Conservation (phyloP, 2,329 filamentous ascomycete genomes). For the Calonectria pteridis region DNA sequence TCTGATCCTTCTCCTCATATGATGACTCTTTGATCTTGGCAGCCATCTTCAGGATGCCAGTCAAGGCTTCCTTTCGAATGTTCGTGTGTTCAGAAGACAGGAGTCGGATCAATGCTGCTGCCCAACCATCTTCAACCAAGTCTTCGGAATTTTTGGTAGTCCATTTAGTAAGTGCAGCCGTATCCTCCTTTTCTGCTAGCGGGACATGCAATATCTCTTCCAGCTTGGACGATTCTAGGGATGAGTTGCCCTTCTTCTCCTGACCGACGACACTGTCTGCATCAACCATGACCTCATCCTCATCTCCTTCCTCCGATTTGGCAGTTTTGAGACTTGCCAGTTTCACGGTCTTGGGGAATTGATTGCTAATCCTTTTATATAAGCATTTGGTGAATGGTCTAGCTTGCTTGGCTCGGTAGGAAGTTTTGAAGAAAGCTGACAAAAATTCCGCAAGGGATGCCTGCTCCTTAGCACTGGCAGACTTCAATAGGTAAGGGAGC, state of each 20-base stretch:
- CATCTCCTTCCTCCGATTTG: slow-evolving; percentile 22
- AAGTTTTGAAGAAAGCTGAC: slow-evolving; percentile 66
- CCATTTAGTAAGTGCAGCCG: slow-evolving; percentile 72
- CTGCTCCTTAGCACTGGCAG: slow-evolving; percentile 57
- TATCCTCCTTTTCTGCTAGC: slow-evolving; percentile 62
- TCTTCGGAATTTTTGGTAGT: slow-evolving; percentile 81
- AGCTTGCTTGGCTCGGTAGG: slow-evolving; percentile 63
- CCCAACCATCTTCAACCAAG: slow-evolving; percentile 81
- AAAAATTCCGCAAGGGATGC: slow-evolving; percentile 69
- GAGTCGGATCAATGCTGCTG: slow-evolving; percentile 78
- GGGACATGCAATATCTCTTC: slow-evolving; percentile 65
- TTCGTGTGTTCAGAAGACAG: slow-evolving; percentile 80
- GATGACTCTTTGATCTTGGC: slow-evolving; percentile 74
- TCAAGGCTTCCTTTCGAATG: slow-evolving; percentile 83
- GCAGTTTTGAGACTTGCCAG: slow-evolving; percentile 38
- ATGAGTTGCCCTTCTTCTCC: slow-evolving; percentile 19
- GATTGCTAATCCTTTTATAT: slow-evolving; percentile 48
- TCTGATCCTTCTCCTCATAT: slow-evolving; percentile 80
- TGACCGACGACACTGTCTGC: slow-evolving; percentile 15
- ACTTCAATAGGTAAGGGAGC: slow-evolving; percentile 75
- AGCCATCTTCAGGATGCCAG: slow-evolving; percentile 75
- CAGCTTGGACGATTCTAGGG: slow-evolving; percentile 59
- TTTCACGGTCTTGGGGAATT: slow-evolving; percentile 46
- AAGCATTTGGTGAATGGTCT: slow-evolving; percentile 43
- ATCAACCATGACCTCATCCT: slow-evolving; percentile 37